These are phyloP conservation scores for Peniophora sp. DNA, from an alignment of 1,284 basidiomycete genomes.

Conservation along the genomic window DNA sequence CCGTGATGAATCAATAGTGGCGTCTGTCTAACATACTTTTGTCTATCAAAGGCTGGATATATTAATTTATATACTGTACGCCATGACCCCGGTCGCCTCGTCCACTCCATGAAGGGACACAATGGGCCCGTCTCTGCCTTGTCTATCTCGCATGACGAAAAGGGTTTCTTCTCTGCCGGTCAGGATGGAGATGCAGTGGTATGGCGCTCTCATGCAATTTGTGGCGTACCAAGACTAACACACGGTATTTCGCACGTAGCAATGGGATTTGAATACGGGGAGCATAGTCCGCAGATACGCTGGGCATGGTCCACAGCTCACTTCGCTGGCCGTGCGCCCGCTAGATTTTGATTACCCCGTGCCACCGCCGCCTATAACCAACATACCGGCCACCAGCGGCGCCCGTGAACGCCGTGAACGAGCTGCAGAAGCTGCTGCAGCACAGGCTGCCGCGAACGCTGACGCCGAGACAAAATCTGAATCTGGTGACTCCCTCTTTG, in stretches of 20 bases:
- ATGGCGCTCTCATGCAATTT: slow-evolving; percentile 25
- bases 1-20: slow-evolving; percentile 1
- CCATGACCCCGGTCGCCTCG: slow-evolving; percentile 81
- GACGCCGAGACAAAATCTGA: slow-evolving; percentile 64
- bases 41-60: slow-evolving; percentile 55
- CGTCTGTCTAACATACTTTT: slow-evolving; percentile 1
- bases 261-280: slow-evolving; percentile 98
- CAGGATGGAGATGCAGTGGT: slow-evolving; percentile 93
- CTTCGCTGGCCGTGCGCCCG: slow-evolving; percentile 77
- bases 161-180: slow-evolving; percentile 82
- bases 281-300: slow-evolving; percentile 72
- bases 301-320: slow-evolving; percentile 83
- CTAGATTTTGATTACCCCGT: slow-evolving; percentile 30
- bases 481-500: slow-evolving; percentile 77
- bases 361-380: slow-evolving; percentile 15
- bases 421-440: not conserved
- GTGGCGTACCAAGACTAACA: too few relatives aligned
- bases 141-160: slow-evolving; percentile 74
- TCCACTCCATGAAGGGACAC: slow-evolving; percentile 70
- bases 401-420: not conserved
- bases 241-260: slow-evolving; percentile 37
- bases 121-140: slow-evolving; percentile 83
- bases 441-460: slow-evolving; percentile 15
- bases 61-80: slow-evolving; percentile 91
- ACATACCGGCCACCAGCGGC: not conserved